Evolutionary conservation across 768 basidiomycete species (phyloP).

Genomic region (Boletus tylopilopsis): DNA sequence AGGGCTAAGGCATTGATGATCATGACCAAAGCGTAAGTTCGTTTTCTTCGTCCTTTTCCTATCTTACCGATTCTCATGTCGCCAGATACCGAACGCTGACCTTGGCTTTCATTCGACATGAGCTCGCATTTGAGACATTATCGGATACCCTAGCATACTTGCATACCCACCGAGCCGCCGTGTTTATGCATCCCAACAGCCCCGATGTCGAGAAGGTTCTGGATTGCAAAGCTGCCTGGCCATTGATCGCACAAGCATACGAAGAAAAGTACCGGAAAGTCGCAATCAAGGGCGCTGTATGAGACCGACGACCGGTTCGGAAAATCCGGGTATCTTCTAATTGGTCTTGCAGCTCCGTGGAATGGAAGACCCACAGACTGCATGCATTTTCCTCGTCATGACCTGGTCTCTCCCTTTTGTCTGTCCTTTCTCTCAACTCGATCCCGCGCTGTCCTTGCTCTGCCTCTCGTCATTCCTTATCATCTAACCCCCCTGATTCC

Average conservation of each 20-base stretch:
- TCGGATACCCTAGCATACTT: conserved; percentile 68
- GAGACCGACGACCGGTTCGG: conserved; percentile 14
- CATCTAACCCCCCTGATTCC: conserved; percentile 8
- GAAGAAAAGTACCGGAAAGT: conserved; percentile 85
- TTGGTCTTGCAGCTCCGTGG: conserved; percentile 11
- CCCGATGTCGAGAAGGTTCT: conserved; percentile 61
- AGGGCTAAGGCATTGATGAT: conserved; percentile 80
- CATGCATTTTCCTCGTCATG: conserved; percentile 10
- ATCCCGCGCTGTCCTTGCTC: conserved; percentile 10
- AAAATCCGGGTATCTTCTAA: conserved; percentile 4
- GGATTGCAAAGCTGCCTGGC: conserved; percentile 65
- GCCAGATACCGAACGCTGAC: conserved; percentile 79
- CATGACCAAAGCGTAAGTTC: conserved; percentile 88
- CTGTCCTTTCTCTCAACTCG: conserved; percentile 11
- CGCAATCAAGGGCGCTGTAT: conserved; percentile 91
- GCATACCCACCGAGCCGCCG: conserved; percentile 58
- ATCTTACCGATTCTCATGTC: not conserved
- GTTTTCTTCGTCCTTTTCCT: not conserved
- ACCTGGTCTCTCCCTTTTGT: conserved; percentile 9
- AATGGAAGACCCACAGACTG: conserved; percentile 11
- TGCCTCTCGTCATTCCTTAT: conserved; percentile 5
- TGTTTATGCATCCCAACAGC: conserved; percentile 60
- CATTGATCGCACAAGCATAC: conserved; percentile 57
- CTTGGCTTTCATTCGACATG: conserved; percentile 71
- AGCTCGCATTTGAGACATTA: conserved; percentile 78